phyloP scores from a whole-genome alignment of 2,329 filamentous ascomycete genomes.

The Colletotrichum shisoi region DNA sequence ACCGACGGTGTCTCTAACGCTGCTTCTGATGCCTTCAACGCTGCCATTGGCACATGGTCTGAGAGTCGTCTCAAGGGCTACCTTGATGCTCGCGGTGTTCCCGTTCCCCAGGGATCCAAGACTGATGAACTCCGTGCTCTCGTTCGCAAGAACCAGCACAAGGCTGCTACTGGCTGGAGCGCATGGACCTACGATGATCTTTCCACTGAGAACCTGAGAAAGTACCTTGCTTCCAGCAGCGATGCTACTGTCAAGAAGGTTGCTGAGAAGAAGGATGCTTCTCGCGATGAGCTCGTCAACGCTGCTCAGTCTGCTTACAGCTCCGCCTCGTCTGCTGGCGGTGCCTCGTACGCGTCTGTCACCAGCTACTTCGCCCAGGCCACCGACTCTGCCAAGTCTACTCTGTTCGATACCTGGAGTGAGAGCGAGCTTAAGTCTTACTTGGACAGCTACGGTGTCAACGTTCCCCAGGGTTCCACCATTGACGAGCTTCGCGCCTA shows the following conservation, averaged over 20 bases:
- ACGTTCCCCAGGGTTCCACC: constrained; percentile 71
- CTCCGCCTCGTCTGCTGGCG: constrained; percentile 66
- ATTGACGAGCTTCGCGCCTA: constrained; percentile 74
- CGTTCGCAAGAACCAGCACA: constrained; percentile 77
- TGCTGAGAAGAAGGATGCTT: constrained; percentile 68
- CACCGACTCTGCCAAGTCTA: constrained; percentile 70
- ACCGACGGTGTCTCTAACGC: constrained; percentile 72
- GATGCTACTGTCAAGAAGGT: constrained; percentile 65
- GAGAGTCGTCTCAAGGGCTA: constrained; percentile 80
- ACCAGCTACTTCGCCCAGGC: constrained; percentile 74
- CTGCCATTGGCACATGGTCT: constrained; percentile 70
- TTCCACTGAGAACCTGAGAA: constrained; percentile 73
- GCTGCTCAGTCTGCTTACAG: constrained; percentile 69
- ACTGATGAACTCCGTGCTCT: constrained; percentile 76
- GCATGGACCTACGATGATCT: constrained; percentile 84
- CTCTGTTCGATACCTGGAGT: constrained; percentile 76
- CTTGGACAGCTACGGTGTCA: constrained; percentile 78
- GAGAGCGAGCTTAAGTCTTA: constrained; percentile 78
- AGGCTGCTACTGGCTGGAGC: constrained; percentile 71
- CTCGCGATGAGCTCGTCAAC: constrained; percentile 75
- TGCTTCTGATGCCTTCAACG: constrained; percentile 71
- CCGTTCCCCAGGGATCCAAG: constrained; percentile 75
- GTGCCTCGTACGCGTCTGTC: constrained; percentile 68
- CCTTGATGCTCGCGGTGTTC: constrained; percentile 77
- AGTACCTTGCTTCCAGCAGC: constrained; percentile 62